phyloP scores from a whole-genome alignment of 1,139 yeast species.

The Kluyveromyces sp. region DNA sequence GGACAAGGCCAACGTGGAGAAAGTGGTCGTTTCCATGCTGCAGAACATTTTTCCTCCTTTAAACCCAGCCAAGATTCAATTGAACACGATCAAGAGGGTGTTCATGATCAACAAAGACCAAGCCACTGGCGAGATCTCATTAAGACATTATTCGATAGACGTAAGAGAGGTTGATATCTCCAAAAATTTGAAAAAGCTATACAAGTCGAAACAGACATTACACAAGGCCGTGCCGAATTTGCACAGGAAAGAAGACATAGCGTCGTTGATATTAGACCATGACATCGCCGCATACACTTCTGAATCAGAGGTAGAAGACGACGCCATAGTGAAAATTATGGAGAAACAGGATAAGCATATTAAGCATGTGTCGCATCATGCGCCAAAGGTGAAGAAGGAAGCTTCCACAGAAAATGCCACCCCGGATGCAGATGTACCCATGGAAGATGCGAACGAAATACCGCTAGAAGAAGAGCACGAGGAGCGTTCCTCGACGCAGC shows the following conservation, averaged over 20 bases:
- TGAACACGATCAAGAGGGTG: conserved; percentile 73
- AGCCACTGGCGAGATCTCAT: conserved; percentile 63
- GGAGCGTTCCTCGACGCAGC: conserved; percentile 8
- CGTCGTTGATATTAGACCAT: conserved; percentile 77
- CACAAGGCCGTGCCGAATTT: conserved; percentile 73
- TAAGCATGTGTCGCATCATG: conserved; percentile 9
- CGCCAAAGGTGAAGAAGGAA: conserved; percentile 2
- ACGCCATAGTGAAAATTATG: conserved; percentile 73
- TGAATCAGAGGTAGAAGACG: conserved; percentile 90
- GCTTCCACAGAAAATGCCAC: not conserved
- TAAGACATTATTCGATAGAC: conserved; percentile 87
- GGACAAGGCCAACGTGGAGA: conserved; percentile 51
- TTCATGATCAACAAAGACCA: conserved; percentile 71
- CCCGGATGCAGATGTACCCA: not conserved
- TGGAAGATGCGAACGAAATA: conserved; percentile 13
- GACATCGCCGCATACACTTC: conserved; percentile 73
- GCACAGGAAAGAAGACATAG: conserved; percentile 59
- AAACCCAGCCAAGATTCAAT: conserved; percentile 68
- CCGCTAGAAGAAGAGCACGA: conserved; percentile 15
- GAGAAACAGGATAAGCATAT: conserved; percentile 34
- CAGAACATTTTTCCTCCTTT: conserved; percentile 96
- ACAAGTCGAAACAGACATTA: conserved; percentile 53
- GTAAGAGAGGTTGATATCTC: conserved; percentile 83
- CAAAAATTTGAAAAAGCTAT: conserved; percentile 68
- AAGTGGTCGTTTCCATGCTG: conserved; percentile 78